Evolutionary conservation across 352 stramenopile species (phyloP), one percentile per base, ranked within the genome.

Genomic region (Phytophthora idaei): DNA sequence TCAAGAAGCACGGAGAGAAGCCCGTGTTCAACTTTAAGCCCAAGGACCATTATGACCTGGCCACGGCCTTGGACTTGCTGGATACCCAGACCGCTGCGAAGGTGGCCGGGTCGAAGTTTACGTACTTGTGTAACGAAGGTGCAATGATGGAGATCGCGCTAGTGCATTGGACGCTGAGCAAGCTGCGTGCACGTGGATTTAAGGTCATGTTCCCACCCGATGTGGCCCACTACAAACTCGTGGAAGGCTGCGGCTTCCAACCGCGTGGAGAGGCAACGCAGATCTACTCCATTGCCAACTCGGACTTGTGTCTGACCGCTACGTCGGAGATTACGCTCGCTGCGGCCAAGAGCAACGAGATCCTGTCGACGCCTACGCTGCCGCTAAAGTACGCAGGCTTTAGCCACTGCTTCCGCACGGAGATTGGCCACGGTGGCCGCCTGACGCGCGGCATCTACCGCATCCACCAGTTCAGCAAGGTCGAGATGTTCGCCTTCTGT

Each of bases 381-480:
- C 90, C 90, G 31, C 55, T 94, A 15, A 87, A 89, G 64, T 81
- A 90, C 51, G 90, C 87, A 15, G 89, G 82, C 42, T 93, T 96
- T 27, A 91, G 83, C 37, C 88, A 95, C 71, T 97, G 90, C 59
- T 97, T 97, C 74, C 85, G 90, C 44, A 93, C 85, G 5, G 90
- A 97, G 62, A 92, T 90, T 49, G 90, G 90, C 14, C 82, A 90
- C 57, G 83, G 84, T 32, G 90, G 90, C 10, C 82, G 80, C 21
- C 72, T 74, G n/a, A 90, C 77, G 21, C 79, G 84, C 21, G 90
- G 90, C 3, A 86, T 97, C 42, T 97, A 95, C 64, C 88, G 90
- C 29, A 90, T 97, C 64, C 90, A 97, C 70, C 90, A 97, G 68
- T 97, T 97, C 61, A 90, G 72, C 67, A 97, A 97, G 57, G 88